Evolutionary conservation across 1,139 yeast genomes (phyloP), one percentile per base, ranked within the genome.

Genomic region (Yamadazyma epiphylla): DNA sequence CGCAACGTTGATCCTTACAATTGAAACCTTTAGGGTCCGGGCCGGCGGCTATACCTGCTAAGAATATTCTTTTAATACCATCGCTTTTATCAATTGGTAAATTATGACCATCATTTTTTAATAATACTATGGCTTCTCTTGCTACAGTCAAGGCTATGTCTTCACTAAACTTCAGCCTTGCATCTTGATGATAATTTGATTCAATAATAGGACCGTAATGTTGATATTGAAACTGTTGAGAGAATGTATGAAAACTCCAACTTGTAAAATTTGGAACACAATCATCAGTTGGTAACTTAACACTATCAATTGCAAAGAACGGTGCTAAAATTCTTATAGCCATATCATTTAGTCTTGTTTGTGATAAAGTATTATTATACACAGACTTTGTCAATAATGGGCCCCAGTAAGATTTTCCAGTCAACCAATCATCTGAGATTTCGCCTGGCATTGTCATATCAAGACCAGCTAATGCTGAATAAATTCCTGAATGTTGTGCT

Each of bases 371-470:
- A 19, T 69, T 70, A 48, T 78, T 77, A 48, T 70, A 70, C 6
- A 77, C 65, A 1, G 80, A 71, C 33, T 70, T 52, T 0, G 83
- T 76, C 36, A 78, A 56, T 24, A 72, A 55, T 2, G 78, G 72
- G 1, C 83, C 84, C 77, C 78, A 75, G 37, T 61, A 68, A 0
- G 80, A 70, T 39, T 70, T 64, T 2, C 80, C 81, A 12, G 74
- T 61, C 22, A 70, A 55, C 74, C 77, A 70, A 31, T 66, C 73
- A 34, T 70, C 71, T 38, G 65, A 65, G 1, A 69, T 58, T 36
- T 74, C 78, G 17, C 82, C 83, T 0, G 85, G 85, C 84, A 79
- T 77, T 5, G 72, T 61, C 81, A 79, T 75, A 53, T 79, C 85
- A 25, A 76, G 54, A 2, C 86, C 86, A 2, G 82, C 70, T 17